Evolutionary conservation across 148 eudicot species (phyloP), one percentile per base, ranked within the genome.

Genomic region (Persicaria tinctoria): DNA sequence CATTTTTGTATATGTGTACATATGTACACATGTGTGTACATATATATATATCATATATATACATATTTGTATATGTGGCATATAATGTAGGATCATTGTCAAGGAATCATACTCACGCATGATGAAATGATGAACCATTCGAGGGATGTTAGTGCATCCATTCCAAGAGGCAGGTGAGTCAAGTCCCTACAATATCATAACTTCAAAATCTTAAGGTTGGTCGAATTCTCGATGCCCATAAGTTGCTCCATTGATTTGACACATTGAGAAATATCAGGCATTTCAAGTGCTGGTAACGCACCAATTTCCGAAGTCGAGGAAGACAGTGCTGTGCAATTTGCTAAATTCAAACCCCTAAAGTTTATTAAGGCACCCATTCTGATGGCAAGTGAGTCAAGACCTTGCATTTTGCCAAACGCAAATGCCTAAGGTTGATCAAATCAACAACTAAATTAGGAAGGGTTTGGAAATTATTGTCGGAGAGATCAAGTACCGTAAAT

Each of bases 401-500:
- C 5, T 16, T 10, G 16, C 57, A 11, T 54, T 5, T 2, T 54
- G 14, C 41, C 5, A 60, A 60, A 1, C 7, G 5, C 13, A 60
- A 60, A 8, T 60, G 41, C 1, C 11, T 60, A 23, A 60, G 66
- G 66, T 23, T 60, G 41, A 60, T 59, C 46, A 73, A 41, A 8
- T 53, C 60, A 3, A 46, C 46, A 18, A 70, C 6, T 16, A 63
- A 51, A 23, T 7, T 12, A 38, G 47, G 75, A 8, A 73, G 63
- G 11, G 1, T 8, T 68, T 56, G 8, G 45, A 68, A 57, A 3
- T 1, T 3, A 12, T 70, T 72, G 4, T 0, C 0, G 14, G 82
- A 76, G 8, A 76, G n/a, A 10, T 75, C 71, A 76, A 47, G 64
- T 70, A 55, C 41, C 32, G 68, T 47, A 82, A 68, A 18, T 72